Conservation (phyloP, 176 grass and related monocot genomes). For the Melocanna baccifera region DNA sequence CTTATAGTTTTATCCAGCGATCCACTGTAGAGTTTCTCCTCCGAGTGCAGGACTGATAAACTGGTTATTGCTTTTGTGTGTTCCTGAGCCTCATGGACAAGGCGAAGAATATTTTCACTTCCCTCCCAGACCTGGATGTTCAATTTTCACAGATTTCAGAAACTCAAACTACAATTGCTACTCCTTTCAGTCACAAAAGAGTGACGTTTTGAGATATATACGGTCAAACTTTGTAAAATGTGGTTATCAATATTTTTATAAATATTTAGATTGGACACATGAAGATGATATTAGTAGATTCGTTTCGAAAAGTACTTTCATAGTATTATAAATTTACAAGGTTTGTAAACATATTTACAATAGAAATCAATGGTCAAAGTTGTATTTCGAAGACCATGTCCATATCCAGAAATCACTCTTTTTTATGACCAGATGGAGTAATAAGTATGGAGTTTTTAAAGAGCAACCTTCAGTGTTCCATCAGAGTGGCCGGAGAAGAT, state of each 20-base stretch:
- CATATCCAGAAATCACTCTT: no score
- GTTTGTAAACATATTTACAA: no score
- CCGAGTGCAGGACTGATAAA: conserved; percentile 34
- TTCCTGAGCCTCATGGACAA: conserved; percentile 44
- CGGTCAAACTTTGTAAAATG: no score
- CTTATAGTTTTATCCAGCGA: conserved; percentile 58
- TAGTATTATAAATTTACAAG: no score
- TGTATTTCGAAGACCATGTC: rapidly evolving
- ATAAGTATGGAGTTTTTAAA: not conserved
- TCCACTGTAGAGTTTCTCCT: conserved; percentile 58
- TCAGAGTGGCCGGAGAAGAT: conserved; percentile 70
- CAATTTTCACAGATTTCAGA: not conserved
- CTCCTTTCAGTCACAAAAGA: no score
- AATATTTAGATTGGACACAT: no score
- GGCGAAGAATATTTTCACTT: conserved; percentile 47
- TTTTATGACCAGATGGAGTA: no score
- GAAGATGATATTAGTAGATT: no score
- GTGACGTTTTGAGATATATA: no score
- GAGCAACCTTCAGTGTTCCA: conserved; percentile 58
- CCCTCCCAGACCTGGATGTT: conserved; percentile 55
- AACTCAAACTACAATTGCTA: not conserved
- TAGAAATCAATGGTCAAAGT: no score
- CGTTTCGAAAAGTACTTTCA: no score
- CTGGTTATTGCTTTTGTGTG: conserved; percentile 62
- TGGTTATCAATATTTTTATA: no score